These are phyloP conservation scores for Aureobasidium sp. DNA, from an alignment of 2,329 filamentous ascomycete genomes.

Conservation along the genomic window DNA sequence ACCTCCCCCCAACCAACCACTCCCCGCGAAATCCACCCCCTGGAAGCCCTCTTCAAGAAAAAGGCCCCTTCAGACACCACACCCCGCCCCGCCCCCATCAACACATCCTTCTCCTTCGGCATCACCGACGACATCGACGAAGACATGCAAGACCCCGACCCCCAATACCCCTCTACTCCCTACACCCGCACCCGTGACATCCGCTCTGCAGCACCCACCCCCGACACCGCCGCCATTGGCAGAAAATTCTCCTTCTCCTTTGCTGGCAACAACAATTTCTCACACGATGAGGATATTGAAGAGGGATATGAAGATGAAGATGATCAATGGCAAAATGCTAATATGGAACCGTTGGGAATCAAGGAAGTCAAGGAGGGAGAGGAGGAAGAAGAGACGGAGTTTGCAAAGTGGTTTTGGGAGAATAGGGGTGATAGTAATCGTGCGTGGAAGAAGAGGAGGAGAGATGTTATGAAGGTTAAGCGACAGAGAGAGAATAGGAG, in stretches of 20 bases:
- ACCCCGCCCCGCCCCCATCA: slow-evolving; percentile 34
- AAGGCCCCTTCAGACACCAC: slow-evolving; percentile 22
- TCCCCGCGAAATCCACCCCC: slow-evolving; percentile 56
- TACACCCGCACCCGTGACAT: slow-evolving; percentile 64
- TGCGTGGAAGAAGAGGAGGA: slow-evolving; percentile 45
- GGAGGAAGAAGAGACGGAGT: slow-evolving; percentile 44
- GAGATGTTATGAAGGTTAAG: slow-evolving; percentile 52
- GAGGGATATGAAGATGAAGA: slow-evolving; percentile 22
- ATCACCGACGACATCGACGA: slow-evolving; percentile 17
- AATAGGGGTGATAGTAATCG: slow-evolving; percentile 40
- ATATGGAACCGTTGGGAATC: neutral
- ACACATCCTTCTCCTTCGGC: slow-evolving; percentile 73
- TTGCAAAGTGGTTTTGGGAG: slow-evolving; percentile 53
- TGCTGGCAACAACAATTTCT: slow-evolving; percentile 19
- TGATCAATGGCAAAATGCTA: neutral
- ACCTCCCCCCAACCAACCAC: neutral
- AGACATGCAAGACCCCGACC: slow-evolving; percentile 15
- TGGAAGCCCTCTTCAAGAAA: slow-evolving; percentile 88
- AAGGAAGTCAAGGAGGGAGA: slow-evolving; percentile 14
- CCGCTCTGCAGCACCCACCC: slow-evolving; percentile 88
- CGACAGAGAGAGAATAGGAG: slow-evolving; percentile 51
- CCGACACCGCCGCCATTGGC: slow-evolving; percentile 76
- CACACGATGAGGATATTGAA: slow-evolving; percentile 35
- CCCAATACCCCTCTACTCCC: slow-evolving; percentile 60
- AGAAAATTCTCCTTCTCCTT: slow-evolving; percentile 50